Base-by-base conservation (phyloP, 345 rosid species). In the Eucalyptus polyanthemos region DNA sequence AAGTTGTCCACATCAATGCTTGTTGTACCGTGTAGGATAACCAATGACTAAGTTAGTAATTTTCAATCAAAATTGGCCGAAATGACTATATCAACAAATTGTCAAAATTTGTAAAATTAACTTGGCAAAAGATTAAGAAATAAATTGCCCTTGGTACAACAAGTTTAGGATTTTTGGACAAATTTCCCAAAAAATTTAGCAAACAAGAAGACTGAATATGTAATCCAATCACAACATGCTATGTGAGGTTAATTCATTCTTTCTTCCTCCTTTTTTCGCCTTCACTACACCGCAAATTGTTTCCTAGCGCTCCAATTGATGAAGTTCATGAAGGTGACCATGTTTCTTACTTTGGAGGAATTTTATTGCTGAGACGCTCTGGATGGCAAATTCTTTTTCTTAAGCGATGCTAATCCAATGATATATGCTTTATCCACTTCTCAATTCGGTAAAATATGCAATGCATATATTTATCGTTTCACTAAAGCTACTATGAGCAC, bases 21-120 rank as follows among this genome's bases (percentile, higher is more conserved):
- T 53, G 25, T 8, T 53, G 10, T 21, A 25, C 14, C 6, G 2
- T 0, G 6, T 56, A 56, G 62, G 29, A 22, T 24, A 56, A 4
- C 14, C 3, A 56, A 1, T 56, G 29, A 56, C 27, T 3, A 56
- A 56, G 60, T 56, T 4, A 56, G 12, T 56, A 1, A 56, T 22
- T 56, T 56, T 22, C 12, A 0, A 56, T 56, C 27, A 56, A 56
- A 56, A 21, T 56, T 56, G 4, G 27, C 11, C 12, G 0, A 22
- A 54, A 56, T 56, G 60, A 56, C 12, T 56, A 56, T 56, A 8
- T 56, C 27, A 56, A 22, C 62, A 24, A 56, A 56, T 56, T 22
- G 29, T 24, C 29, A 11, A 56, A 56, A 24, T 24, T 24, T 56
- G 27, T 56, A 56, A 25, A 25, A 56, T 0, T 56, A 56, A 56